Evolutionary conservation across 2,329 filamentous ascomycete species (phyloP), one percentile per base, ranked within the genome.

Genomic region (Fusarium illudens): DNA sequence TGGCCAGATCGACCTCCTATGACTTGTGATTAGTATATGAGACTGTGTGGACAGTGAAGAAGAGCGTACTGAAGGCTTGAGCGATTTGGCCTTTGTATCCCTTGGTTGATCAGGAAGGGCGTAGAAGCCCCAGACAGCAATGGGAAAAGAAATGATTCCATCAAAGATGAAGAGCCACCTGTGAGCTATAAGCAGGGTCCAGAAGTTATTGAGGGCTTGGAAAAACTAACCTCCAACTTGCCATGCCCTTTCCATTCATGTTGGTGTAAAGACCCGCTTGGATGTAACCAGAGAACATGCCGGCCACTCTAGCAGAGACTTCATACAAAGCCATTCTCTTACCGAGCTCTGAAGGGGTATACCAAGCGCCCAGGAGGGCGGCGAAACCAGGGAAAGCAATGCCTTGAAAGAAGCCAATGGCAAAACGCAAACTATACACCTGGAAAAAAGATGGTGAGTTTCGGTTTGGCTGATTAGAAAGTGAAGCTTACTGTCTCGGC

Each of bases 91-190:
- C 15, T 22, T 61, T 10, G 61, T 67, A 17, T 58, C 51, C 9
- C 54, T 55, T 3, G 65, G 65, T 6, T 58, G 60, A 22, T 68
- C 65, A 3, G 65, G 63, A 6, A 68, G 52, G 20, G 56, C 63
- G 13, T 58, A 68, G 49, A 67, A 68, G 3, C 65, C 65, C 65
- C 63, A 66, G 20, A 68, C 10, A 2, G 63, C 63, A 13, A 68
- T 68, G 10, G 65, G 65, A 0, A 68, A 34, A 4, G 63, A 66
- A 34, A 68, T 68, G 15, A 68, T 56, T 9, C 65, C 65, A 13
- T 80, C 79, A 65, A 81, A 77, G 29, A 82, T 73, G 59, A 82
- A 82, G 1, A 81, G 71, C 79, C 79, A 82, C 20, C 77, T 75
- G 74, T 75, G 4, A 6, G 20, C 9, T 15, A 29, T 30, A 4